Conservation (phyloP, 2,329 filamentous ascomycete species). For the Pseudogymnoascus sp. region DNA sequence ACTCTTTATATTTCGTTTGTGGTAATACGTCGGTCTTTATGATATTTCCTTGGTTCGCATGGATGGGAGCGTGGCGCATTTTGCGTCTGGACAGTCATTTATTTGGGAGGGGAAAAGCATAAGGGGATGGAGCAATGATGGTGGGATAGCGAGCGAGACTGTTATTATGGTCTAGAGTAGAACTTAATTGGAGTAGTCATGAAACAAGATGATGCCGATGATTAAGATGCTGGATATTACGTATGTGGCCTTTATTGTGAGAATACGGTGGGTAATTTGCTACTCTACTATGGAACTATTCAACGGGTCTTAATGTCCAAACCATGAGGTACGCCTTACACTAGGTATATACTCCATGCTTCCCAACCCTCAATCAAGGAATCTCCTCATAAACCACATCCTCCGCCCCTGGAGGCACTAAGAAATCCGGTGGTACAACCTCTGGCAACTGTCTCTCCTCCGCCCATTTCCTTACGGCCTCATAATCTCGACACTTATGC, state of each 20-base stretch:
- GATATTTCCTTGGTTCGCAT: not conserved
- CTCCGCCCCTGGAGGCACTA: conserved; percentile 12
- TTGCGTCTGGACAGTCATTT: not conserved
- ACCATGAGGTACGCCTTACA: not conserved
- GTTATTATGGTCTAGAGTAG: not conserved
- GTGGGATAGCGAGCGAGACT: not conserved
- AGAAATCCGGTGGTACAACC: conserved; percentile 20
- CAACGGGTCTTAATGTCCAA: not conserved
- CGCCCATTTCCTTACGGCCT: conserved; percentile 42
- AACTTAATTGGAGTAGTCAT: not conserved
- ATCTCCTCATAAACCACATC: conserved; percentile 17
- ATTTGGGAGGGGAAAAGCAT: not conserved
- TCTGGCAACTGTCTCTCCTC: conserved; percentile 36
- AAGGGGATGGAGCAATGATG: not conserved
- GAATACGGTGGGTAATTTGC: not conserved
- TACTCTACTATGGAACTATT: not conserved
- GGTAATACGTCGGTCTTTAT: not conserved
- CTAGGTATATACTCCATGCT: not conserved
- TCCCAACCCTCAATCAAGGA: conserved; percentile 11
- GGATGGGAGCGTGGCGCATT: not conserved
- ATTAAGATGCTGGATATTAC: not conserved
- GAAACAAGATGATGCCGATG: not conserved
- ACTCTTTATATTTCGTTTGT: not conserved
- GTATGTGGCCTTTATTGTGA: not conserved
- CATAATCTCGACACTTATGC: conserved; percentile 46